Evolutionary conservation across 257 asterid species (phyloP), one percentile per base, ranked within the genome.

Genomic region (Rhazya stricta): DNA sequence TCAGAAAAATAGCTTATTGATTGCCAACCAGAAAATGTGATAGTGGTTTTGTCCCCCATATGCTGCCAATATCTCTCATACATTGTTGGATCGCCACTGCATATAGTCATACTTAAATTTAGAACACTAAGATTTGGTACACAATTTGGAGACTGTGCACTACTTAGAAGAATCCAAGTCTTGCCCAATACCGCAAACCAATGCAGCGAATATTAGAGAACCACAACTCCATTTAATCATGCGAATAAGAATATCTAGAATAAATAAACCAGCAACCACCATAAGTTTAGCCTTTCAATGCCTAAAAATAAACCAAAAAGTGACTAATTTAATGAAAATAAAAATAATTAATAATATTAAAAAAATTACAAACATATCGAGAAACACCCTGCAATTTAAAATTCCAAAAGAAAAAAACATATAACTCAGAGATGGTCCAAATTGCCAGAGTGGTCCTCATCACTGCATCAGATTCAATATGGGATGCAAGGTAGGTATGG

Each of bases 11-110:
- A 94, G 65, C 99, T 94, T 25, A 94, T 88, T 79, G 89, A 90
- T 81, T 88, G 92, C 97, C 97, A 91, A 16, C 99, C 99, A 7
- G 91, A 84, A 71, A 94, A 88, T 75, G 88, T 83, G 29, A 88
- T 83, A 0, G 94, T 81, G 3, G 96, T 77, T 74, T 74, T 85
- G 65, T 94, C 98, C 63, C 97, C 98, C 78, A 82, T 63, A 78
- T 79, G 83, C 48, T 84, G 82, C 99, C 99, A 94, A 70, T 92
- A 94, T 21, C 62, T 83, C 85, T 88, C 96, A 69, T 94, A 94
- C 97, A 94, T 94, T 11, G 97, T 92, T 15, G 98, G 98, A 81
- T 94, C 98, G 8, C 98, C 98, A 68, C 98, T 94, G 81, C 74
- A 81, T 48, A n/a, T n/a, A 42, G 51, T 58, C 32, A 23, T 5